Base-by-base conservation (phyloP, 352 stramenopile genomes). In the Phytophthora syringae region DNA sequence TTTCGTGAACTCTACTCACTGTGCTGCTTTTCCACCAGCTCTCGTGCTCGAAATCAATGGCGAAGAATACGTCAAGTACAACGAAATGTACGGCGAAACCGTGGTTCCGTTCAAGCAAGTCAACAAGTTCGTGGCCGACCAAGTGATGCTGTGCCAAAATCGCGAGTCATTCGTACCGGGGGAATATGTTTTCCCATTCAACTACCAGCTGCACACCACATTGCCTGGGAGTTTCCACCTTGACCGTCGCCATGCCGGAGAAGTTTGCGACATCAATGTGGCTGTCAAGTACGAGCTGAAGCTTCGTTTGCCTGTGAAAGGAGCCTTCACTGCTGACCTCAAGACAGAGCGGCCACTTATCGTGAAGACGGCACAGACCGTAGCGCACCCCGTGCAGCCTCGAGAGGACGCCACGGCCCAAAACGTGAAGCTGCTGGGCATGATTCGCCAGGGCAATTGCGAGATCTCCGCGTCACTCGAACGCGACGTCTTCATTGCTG, bases 151-250 rank as follows among this genome's bases (percentile, higher is more conserved):
- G 15, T 80, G 57, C 7, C 64, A 72, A 10, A 47, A 87, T 12
- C 81, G 76, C 10, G 67, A 82, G 30, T 57, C 72, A 10, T 88
- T 86, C 34, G 53, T 72, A 10, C 67, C 80, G 0, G 84, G 84
- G 11, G 63, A 76, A 27, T 65, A 73, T 57, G 58, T 70, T 15
- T 76, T 73, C 36, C 57, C 63, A 5, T 72, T 76, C 57, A 60
- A 62, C 40, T 73, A 70, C 48, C 52, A 72, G 24, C 57, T 76
- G 1, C 43, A 42, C 11, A 24, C 52, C 2, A 61, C 52, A 16
- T 50, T 70, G 3, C 63, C 68, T 11, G 58, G 21, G 20, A 73
- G 34, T 21, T 76, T 77, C 22, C 52, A 62, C 28, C 20, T 77
- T 30, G 44, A 65, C 43, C 52, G 49, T 20, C 60, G 66, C 21